A percentile compares a stretch with the other conserved stretches of the same genome.
phyloP scores from a whole-genome alignment of 2,329 filamentous ascomycete genomes.

The Apiospora pterosperma region DNA sequence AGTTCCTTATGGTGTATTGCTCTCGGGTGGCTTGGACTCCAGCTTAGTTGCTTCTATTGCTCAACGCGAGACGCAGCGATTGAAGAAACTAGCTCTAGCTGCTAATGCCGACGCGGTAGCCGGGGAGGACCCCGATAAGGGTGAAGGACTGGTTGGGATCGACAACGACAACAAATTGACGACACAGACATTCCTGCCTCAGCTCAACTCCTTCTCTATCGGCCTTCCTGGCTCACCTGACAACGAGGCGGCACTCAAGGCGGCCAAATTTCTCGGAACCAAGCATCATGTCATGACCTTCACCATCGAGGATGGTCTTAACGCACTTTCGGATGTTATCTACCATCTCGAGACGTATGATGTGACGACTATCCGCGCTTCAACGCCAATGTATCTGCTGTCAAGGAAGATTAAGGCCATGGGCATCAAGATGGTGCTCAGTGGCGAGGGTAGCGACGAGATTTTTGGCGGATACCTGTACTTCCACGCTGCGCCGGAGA shows the following conservation, averaged over 20 bases:
- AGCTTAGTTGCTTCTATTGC: conserved; percentile 94
- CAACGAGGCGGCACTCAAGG: conserved; percentile 85
- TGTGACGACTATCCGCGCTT: conserved; percentile 96
- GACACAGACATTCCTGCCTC: conserved; percentile 85
- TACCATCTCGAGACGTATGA: conserved; percentile 98
- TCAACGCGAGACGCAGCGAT: conserved; percentile 81
- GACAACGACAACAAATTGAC: conserved; percentile 88
- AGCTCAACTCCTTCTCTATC: conserved; percentile 98
- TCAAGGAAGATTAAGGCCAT: conserved; percentile 99
- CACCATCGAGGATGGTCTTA: conserved; percentile 94
- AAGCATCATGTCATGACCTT: conserved; percentile 99
- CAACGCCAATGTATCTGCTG: conserved; percentile 96
- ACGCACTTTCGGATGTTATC: conserved; percentile 95
- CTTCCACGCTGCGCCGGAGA: conserved; percentile 92
- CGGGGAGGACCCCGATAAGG: conserved; percentile 52
- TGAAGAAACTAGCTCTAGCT: conserved; percentile 63
- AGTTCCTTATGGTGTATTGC: conserved; percentile 92
- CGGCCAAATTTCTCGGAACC: conserved; percentile 94
- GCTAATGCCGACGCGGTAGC: conserved; percentile 36
- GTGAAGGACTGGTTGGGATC: conserved; percentile 82
- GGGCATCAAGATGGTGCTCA: conserved; percentile 99
- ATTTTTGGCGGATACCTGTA: conserved; percentile 99
- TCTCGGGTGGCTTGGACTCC: conserved; percentile 94
- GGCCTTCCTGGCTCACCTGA: conserved; percentile 91
- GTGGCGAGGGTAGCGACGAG: conserved; percentile 94